Conservation (phyloP, 768 basidiomycete species). For the Agaricus blazei region DNA sequence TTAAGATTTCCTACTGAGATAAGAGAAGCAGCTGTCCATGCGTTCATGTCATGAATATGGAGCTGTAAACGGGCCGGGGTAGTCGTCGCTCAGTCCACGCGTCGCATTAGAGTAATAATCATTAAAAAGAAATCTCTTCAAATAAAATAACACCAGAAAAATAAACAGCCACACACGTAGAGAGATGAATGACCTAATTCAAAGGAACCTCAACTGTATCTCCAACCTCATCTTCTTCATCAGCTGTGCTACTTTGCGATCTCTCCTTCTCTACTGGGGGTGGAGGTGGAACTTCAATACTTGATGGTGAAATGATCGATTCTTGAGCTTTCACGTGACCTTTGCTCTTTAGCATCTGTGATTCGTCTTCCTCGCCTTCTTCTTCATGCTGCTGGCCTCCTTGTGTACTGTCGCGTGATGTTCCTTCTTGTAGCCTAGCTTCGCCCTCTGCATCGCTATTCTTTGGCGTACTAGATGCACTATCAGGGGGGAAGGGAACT, state of each 20-base stretch:
- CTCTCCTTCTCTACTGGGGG: conserved; percentile 75
- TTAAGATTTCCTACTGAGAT: too few species aligned
- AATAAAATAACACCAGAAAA: background rate
- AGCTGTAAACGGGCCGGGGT: too few species aligned
- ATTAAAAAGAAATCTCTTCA: too few species aligned
- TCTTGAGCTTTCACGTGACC: conserved; percentile 14
- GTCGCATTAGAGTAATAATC: too few species aligned
- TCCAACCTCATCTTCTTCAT: conserved; percentile 70
- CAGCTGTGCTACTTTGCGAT: conserved; percentile 33
- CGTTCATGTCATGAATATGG: too few species aligned
- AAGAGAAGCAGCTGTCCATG: too few species aligned
- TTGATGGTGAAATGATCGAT: conserved; percentile 51
- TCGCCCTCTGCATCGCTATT: conserved; percentile 13
- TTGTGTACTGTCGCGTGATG: too few species aligned
- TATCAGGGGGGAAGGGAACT: conserved; percentile 48
- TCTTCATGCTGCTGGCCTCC: too few species aligned
- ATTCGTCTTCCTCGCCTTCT: background rate
- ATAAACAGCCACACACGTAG: background rate
- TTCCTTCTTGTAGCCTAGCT: too few species aligned
- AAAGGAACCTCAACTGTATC: conserved; percentile 72
- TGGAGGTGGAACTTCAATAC: conserved; percentile 74
- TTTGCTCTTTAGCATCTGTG: background rate
- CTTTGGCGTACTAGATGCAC: conserved; percentile 21
- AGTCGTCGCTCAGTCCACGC: too few species aligned
- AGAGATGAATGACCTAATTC: conserved; percentile 24